phyloP scores from a whole-genome alignment of 139 green algal species.

The Chlorella vulgaris region DNA sequence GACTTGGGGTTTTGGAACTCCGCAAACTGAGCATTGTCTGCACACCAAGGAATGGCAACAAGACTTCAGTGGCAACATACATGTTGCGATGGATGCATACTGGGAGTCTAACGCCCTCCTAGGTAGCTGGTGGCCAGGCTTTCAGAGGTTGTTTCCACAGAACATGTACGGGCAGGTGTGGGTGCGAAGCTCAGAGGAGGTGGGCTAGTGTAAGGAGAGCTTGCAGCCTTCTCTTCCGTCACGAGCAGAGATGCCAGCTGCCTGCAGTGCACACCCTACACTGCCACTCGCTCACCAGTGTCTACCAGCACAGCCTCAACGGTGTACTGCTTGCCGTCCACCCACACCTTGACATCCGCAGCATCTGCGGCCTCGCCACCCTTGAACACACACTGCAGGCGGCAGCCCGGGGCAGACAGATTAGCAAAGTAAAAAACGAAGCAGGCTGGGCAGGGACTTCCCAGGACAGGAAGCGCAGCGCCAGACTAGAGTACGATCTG shows the following conservation, averaged over 20 bases:
- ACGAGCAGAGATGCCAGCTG: not conserved
- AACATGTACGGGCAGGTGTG: too few relatives aligned
- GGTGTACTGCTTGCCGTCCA: not conserved
- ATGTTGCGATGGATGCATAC: not conserved
- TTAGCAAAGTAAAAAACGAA: not conserved
- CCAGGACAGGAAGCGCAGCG: not conserved
- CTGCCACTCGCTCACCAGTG: not conserved
- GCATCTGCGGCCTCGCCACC: not conserved
- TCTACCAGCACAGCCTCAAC: not conserved
- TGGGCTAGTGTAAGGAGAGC: too few relatives aligned
- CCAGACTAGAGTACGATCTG: too few relatives aligned
- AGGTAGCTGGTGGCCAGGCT: too few relatives aligned
- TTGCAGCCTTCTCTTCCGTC: not conserved
- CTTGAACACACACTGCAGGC: conserved; percentile 7
- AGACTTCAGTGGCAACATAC: not conserved
- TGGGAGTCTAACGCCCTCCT: not conserved
- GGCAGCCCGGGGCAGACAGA: not conserved
- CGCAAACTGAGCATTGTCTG: not conserved
- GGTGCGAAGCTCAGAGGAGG: too few relatives aligned
- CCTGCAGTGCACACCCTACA: not conserved
- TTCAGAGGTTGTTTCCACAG: too few relatives aligned
- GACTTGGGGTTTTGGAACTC: not conserved
- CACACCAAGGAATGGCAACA: too few relatives aligned
- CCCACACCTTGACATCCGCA: not conserved
- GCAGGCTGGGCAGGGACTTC: not conserved